Evolutionary conservation across 1,139 yeast species (phyloP).

Genomic region (Torulaspora pretoriensis): DNA sequence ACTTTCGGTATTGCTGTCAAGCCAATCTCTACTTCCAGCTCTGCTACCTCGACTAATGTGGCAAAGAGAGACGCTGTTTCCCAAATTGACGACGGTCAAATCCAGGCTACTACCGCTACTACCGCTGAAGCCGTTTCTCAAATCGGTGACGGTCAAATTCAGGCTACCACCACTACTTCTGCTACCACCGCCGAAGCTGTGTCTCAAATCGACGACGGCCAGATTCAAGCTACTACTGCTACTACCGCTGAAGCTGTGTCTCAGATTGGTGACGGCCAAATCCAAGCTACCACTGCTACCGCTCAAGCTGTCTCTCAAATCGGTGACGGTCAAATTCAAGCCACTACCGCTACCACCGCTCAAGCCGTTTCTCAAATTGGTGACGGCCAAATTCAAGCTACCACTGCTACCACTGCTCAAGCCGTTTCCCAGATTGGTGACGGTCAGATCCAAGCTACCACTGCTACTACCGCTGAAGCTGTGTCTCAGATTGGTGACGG

Average conservation of each 20-base stretch:
- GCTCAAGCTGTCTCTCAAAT: slow-evolving; percentile 48
- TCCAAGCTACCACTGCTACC: slow-evolving; percentile 43
- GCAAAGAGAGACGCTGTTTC: slow-evolving; percentile 37
- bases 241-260: slow-evolving; percentile 43
- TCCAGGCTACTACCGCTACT: slow-evolving; percentile 44
- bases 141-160: slow-evolving; percentile 49
- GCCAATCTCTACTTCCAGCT: slow-evolving; percentile 43
- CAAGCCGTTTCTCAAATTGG: slow-evolving; percentile 42
- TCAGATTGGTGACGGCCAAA: slow-evolving; percentile 58
- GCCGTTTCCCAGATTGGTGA: slow-evolving; percentile 50
- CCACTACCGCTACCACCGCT: slow-evolving; percentile 38
- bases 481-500: slow-evolving; percentile 46
- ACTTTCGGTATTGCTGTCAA: slow-evolving; percentile 69
- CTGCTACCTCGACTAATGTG: slow-evolving; percentile 37
- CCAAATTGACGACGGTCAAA: slow-evolving; percentile 49
- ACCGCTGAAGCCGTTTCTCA: slow-evolving; percentile 39
- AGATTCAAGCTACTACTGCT: slow-evolving; percentile 46
- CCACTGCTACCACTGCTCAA: slow-evolving; percentile 37
- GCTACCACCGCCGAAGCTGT: slow-evolving; percentile 39
- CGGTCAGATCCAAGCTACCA: slow-evolving; percentile 43
- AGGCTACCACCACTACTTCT: slow-evolving; percentile 37
- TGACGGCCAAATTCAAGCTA: slow-evolving; percentile 47
- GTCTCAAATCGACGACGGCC: slow-evolving; percentile 49
- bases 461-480: slow-evolving; percentile 37
- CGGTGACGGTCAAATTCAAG: slow-evolving; percentile 46